A percentile compares a stretch with the other conserved stretches of the same genome.
Conservation (phyloP, 768 basidiomycete genomes). For the Termitomyces sp. region DNA sequence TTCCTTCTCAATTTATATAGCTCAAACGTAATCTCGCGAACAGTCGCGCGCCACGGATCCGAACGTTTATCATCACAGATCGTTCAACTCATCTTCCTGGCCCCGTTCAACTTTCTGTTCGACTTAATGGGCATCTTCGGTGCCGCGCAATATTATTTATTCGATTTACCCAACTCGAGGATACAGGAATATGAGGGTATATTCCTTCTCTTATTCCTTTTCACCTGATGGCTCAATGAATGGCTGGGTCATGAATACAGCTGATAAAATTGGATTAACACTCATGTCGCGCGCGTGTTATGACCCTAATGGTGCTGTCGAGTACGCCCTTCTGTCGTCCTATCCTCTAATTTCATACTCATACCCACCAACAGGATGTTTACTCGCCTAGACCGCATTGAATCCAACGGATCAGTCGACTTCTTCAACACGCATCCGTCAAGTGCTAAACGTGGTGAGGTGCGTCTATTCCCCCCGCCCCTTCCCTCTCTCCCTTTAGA, state of each 20-base stretch:
- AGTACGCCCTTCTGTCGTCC: slow-evolving; percentile 35
- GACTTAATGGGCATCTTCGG: slow-evolving; percentile 33
- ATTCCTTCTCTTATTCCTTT: neutral
- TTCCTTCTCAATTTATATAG: neutral
- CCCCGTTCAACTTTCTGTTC: slow-evolving; percentile 35
- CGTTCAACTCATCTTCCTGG: slow-evolving; percentile 32
- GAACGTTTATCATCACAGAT: slow-evolving; percentile 47
- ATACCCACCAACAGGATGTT: slow-evolving; percentile 54
- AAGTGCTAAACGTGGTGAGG: slow-evolving; percentile 65
- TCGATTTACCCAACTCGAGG: slow-evolving; percentile 80
- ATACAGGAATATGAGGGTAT: slow-evolving; percentile 76
- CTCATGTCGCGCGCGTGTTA: slow-evolving; percentile 84
- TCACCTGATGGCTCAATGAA: neutral
- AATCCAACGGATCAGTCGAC: slow-evolving; percentile 35
- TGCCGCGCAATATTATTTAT: slow-evolving; percentile 41
- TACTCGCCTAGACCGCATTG: slow-evolving; percentile 52
- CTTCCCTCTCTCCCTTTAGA: neutral
- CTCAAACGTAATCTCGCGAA: neutral
- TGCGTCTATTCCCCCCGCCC: slow-evolving; percentile 22
- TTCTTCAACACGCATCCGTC: slow-evolving; percentile 84
- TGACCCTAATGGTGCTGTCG: slow-evolving; percentile 70
- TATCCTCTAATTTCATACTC: neutral
- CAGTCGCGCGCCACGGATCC: slow-evolving; percentile 40
- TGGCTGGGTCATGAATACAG: slow-evolving; percentile 28
- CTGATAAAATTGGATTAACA: slow-evolving; percentile 80